Evolutionary conservation across 495 filamentous ascomycete species (phyloP).

Genomic region (Neurospora sp.): DNA sequence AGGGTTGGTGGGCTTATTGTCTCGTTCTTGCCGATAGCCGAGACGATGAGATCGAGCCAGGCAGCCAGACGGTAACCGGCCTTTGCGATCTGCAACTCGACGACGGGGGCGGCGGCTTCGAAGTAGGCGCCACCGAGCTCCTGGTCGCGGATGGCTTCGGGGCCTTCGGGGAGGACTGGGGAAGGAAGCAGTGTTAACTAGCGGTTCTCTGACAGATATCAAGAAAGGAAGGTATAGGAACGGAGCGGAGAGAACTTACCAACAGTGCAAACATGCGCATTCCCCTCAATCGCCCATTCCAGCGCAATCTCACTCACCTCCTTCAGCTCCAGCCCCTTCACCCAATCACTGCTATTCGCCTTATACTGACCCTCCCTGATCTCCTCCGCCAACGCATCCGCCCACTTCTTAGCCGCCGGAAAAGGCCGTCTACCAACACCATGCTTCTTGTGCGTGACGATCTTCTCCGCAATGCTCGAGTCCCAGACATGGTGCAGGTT

Average conservation of each 20-base stretch:
- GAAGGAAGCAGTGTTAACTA: neutral
- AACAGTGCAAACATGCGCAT: constrained; percentile 47
- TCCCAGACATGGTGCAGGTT: constrained; percentile 59
- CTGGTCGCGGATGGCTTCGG: constrained; percentile 39
- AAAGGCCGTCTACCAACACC: constrained; percentile 28
- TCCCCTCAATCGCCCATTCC: constrained; percentile 53
- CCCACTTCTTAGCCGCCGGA: constrained; percentile 40
- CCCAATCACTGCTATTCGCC: constrained; percentile 32
- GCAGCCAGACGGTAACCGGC: constrained; percentile 60
- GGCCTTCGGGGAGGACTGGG: constrained; percentile 46
- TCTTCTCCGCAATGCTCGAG: constrained; percentile 49
- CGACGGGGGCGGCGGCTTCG: constrained; percentile 50
- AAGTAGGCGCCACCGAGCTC: constrained; percentile 58
- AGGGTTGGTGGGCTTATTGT: neutral
- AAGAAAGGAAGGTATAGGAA: neutral
- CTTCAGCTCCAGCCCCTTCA: constrained; percentile 37
- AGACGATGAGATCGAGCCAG: constrained; percentile 49
- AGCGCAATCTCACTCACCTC: constrained; percentile 42
- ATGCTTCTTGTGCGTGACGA: constrained; percentile 31
- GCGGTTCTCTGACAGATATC: neutral
- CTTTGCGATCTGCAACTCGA: constrained; percentile 66
- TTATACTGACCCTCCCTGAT: constrained; percentile 46
- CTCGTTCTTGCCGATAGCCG: constrained; percentile 9
- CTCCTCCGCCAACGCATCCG: constrained; percentile 35
- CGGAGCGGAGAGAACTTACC: constrained; percentile 20